Percentiles rank a stretch among this genome's conserved stretches.
Conservation (phyloP, 176 grass and related monocot species). For the Rhynchospora breviuscula region DNA sequence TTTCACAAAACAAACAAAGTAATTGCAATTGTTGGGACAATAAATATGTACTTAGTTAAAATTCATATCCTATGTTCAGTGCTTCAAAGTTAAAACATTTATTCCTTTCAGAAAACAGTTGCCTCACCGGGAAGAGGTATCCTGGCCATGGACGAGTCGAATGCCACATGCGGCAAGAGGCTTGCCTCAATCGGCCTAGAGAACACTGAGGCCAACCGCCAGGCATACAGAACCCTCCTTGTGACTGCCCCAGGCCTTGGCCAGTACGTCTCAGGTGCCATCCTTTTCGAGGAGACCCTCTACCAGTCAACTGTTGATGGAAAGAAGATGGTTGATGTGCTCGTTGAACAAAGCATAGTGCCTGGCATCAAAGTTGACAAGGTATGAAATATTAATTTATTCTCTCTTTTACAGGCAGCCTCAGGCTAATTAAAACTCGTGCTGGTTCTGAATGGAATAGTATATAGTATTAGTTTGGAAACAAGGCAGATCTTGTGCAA, state of each 20-base stretch:
- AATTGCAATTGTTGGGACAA: not conserved
- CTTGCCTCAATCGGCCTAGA: conserved; percentile 88
- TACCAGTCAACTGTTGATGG: conserved; percentile 95
- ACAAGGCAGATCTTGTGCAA: too few species aligned
- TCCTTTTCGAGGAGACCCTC: conserved; percentile 98
- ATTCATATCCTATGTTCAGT: not conserved
- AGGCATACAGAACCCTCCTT: conserved; percentile 90
- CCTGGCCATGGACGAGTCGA: conserved; percentile 97
- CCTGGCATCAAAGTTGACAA: conserved; percentile 99
- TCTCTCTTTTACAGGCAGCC: not conserved
- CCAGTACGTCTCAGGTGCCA: conserved; percentile 87
- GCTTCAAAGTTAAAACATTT: not conserved
- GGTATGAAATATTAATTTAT: conserved; percentile 32
- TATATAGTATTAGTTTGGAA: not conserved
- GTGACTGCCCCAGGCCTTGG: conserved; percentile 63
- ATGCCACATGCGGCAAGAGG: conserved; percentile 95
- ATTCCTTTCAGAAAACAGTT: conserved; percentile 70
- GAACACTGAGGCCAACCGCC: conserved; percentile 97
- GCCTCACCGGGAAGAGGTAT: conserved; percentile 93
- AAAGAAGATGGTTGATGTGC: conserved; percentile 96
- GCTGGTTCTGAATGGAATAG: not conserved
- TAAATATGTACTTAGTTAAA: not conserved
- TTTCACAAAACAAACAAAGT: conserved; percentile 56
- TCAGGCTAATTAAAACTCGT: not conserved
- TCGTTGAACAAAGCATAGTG: conserved; percentile 64